A percentile compares a stretch with the other conserved stretches of the same genome.
Conservation (phyloP, 306 rosid genomes). For the Alnus glutinosa region DNA sequence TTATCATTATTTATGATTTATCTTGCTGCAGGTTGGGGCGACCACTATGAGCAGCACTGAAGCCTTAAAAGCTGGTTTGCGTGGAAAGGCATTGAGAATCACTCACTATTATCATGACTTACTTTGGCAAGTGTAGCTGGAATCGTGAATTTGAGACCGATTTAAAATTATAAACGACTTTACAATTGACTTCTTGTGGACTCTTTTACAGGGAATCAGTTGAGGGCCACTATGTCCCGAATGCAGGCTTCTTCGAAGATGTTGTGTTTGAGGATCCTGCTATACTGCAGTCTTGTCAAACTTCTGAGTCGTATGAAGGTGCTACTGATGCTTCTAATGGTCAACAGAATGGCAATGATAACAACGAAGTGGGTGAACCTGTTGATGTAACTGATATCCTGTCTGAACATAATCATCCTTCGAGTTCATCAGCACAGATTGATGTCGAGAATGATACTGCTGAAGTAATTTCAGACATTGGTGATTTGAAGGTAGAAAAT, state of each 20-base stretch:
- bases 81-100: slow-evolving; percentile 87
- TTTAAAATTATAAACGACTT: background rate
- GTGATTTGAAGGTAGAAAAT: slow-evolving; percentile 63
- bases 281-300: slow-evolving; percentile 37
- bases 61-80: slow-evolving; percentile 81
- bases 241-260: slow-evolving; percentile 85
- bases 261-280: slow-evolving; percentile 84
- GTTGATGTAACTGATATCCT: slow-evolving; percentile 36
- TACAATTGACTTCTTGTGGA: slow-evolving; percentile 18
- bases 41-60: slow-evolving; percentile 84
- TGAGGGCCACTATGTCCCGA: slow-evolving; percentile 78
- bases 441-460: slow-evolving; percentile 31
- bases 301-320: slow-evolving; percentile 42
- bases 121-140: slow-evolving; percentile 69
- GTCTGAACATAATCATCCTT: slow-evolving; percentile 34
- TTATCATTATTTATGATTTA: slow-evolving; percentile 11
- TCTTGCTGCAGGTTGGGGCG: slow-evolving; percentile 70
- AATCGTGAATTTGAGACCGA: slow-evolving; percentile 19
- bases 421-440: slow-evolving; percentile 10
- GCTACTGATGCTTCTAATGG: slow-evolving; percentile 39
- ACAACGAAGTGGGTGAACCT: slow-evolving; percentile 37
- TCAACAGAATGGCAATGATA: slow-evolving; percentile 32
- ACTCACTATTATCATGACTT: slow-evolving; percentile 81
- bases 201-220: slow-evolving; percentile 68
- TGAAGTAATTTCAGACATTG: slow-evolving; percentile 42